These are phyloP conservation scores for Fusarium incarnatum DNA, from an alignment of 2,329 filamentous ascomycete species.

Conservation along the genomic window DNA sequence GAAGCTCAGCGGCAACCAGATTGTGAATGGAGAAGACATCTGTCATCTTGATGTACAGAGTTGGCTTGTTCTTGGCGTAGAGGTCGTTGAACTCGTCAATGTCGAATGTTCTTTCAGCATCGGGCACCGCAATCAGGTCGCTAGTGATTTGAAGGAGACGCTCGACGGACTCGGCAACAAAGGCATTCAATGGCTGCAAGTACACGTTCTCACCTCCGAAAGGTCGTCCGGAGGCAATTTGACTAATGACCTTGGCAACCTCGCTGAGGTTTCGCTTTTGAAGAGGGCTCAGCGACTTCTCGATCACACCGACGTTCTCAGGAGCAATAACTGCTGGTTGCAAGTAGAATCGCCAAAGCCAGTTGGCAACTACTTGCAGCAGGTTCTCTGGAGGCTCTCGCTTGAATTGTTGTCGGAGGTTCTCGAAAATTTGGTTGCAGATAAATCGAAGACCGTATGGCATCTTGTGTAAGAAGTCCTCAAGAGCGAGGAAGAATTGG, in stretches of 20 bases:
- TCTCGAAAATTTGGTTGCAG: constrained; percentile 85
- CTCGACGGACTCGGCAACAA: constrained; percentile 86
- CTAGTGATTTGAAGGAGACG: constrained; percentile 80
- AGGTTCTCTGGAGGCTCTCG: constrained; percentile 81
- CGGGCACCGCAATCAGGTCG: constrained; percentile 82
- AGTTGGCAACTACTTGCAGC: constrained; percentile 86
- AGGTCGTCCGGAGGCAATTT: constrained; percentile 86
- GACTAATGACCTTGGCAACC: constrained; percentile 90
- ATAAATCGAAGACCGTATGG: constrained; percentile 93
- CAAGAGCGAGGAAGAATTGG: constrained; percentile 84
- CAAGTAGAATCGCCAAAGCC: constrained; percentile 95
- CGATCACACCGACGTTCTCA: constrained; percentile 92
- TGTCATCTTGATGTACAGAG: constrained; percentile 98
- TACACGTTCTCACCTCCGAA: constrained; percentile 97
- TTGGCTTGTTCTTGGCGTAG: constrained; percentile 95
- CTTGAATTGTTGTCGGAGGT: constrained; percentile 80
- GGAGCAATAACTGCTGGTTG: constrained; percentile 90
- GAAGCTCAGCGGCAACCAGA: constrained; percentile 82
- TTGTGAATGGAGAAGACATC: constrained; percentile 98
- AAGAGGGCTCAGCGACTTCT: constrained; percentile 86
- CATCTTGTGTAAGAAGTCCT: constrained; percentile 87
- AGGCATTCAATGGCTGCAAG: constrained; percentile 92
- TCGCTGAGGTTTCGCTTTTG: constrained; percentile 94
- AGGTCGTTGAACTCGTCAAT: constrained; percentile 99
- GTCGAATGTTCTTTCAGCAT: constrained; percentile 92